phyloP scores from a whole-genome alignment of 2,329 filamentous ascomycete genomes.

The Cercospora beticola region DNA sequence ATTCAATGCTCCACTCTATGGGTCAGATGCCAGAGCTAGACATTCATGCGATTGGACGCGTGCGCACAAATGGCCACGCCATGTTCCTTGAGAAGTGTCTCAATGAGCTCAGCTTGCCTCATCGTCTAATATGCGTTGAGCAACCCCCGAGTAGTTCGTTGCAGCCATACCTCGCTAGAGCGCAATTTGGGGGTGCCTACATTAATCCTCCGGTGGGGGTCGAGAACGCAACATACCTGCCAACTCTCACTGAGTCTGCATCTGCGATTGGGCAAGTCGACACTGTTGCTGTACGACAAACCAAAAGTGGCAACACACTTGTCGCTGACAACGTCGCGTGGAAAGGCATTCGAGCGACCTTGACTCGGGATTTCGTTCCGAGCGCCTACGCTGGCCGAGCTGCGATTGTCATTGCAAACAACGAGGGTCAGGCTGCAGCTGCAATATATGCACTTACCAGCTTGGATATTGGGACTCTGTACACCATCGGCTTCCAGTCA shows the following conservation, averaged over 20 bases:
- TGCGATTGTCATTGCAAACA: conserved; percentile 72
- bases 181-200: conserved; percentile 78
- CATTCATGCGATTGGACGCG: conserved; percentile 76
- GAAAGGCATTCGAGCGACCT: conserved; percentile 79
- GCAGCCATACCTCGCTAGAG: conserved; percentile 69
- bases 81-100: conserved; percentile 73
- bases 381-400: conserved; percentile 75
- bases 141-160: conserved; percentile 65
- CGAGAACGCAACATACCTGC: conserved; percentile 58
- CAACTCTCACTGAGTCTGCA: conserved; percentile 70
- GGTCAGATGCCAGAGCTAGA: conserved; percentile 77
- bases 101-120: conserved; percentile 72
- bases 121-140: conserved; percentile 74
- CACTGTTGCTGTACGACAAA: conserved; percentile 67
- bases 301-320: conserved; percentile 55
- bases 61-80: conserved; percentile 71
- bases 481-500: conserved; percentile 75
- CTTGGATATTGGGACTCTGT: conserved; percentile 73
- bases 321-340: conserved; percentile 80
- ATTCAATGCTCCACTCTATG: conserved; percentile 72
- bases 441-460: conserved; percentile 76
- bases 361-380: conserved; percentile 78
- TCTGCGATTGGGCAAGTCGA: conserved; percentile 77
- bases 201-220: conserved; percentile 67
- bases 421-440: conserved; percentile 72